Evolutionary conservation across 768 basidiomycete genomes (phyloP), one percentile per base, ranked within the genome.

Genomic region (Jaapia argillacea): DNA sequence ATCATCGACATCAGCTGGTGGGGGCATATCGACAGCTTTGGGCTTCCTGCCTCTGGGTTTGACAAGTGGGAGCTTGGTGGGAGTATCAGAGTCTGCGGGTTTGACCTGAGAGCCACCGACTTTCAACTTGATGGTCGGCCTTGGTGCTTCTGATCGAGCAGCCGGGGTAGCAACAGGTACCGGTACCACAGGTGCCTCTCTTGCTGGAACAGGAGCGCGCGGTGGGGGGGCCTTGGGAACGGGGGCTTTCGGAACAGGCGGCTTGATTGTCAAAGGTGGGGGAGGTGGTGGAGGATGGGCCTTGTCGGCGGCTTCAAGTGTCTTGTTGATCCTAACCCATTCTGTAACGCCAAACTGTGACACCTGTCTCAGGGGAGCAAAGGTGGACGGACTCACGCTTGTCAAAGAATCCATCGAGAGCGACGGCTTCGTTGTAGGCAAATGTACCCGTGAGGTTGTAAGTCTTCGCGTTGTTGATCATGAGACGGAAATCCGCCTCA

Each of bases 291-390:
- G 69, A 0, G 72, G 69, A 54, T 77, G 72, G 27, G 58, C 58
- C 42, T 57, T 59, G 2, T 65, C 75, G 39, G 72, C 78, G 28
- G 70, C 71, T 59, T 85, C 82, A 13, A 90, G 65, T 1, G 87
- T 90, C 64, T 88, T 85, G 60, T 81, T 83, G 58, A 87, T 85
- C 40, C 86, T 79, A 10, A 73, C 67, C 94, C 94, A 98, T 61
- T 84, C 91, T 94, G 48, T 40, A 37, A 36, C n/a, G 20, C 36
- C 12, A 7, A 40, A 28, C 35, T 43, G 5, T 44, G 21, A 44
- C 36, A 21, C 46, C 36, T 45, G 24, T 28, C 12, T 10, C n/a
- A 24, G 27, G 18, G 37, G 36, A 38, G 38, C 16, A 26, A 47
- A 27, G 16, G 40, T 24, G 4, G 36, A 39, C 45, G 24, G 4